Percentiles rank a stretch among this genome's conserved stretches.
These are phyloP conservation scores for Digitaria exilis DNA, from an alignment of 202 grass and related monocot genomes.

Conservation along the genomic window DNA sequence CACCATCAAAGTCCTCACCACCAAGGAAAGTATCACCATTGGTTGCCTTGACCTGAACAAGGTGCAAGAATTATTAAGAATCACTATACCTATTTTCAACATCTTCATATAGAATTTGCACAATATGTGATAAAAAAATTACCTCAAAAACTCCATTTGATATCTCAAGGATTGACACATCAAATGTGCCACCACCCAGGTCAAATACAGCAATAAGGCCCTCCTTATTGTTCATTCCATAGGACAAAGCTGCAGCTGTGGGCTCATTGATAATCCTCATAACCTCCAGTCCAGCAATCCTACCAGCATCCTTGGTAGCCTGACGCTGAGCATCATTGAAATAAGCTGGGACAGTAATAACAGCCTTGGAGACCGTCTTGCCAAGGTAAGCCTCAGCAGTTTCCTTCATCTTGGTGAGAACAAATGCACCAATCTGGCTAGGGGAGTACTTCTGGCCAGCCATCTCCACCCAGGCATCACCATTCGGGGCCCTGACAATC, in stretches of 20 bases:
- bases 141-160: conserved; percentile 99
- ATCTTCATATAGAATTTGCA: neutral
- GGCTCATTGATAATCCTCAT: conserved; percentile 97
- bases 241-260: conserved; percentile 85
- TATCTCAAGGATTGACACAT: conserved; percentile 95
- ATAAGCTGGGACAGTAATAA: conserved; percentile 95
- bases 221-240: conserved; percentile 99
- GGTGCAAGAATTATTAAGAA: neutral
- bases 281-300: conserved; percentile 90
- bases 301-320: conserved; percentile 96
- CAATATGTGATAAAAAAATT: conserved; percentile 12
- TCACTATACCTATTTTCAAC: neutral
- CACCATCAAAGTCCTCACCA: conserved; percentile 87
- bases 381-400: conserved; percentile 86
- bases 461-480: conserved; percentile 96
- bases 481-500: conserved; percentile 83
- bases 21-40: conserved; percentile 98
- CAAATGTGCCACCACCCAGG: conserved; percentile 95
- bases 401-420: conserved; percentile 99
- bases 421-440: conserved; percentile 90
- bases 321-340: conserved; percentile 98
- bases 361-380: conserved; percentile 86
- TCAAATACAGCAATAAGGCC: conserved; percentile 94
- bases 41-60: conserved; percentile 87
- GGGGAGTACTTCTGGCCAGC: conserved; percentile 78